Evolutionary conservation across 495 filamentous ascomycete genomes (phyloP), one percentile per base, ranked within the genome.

Genomic region (Astrothelium macrocarpum): DNA sequence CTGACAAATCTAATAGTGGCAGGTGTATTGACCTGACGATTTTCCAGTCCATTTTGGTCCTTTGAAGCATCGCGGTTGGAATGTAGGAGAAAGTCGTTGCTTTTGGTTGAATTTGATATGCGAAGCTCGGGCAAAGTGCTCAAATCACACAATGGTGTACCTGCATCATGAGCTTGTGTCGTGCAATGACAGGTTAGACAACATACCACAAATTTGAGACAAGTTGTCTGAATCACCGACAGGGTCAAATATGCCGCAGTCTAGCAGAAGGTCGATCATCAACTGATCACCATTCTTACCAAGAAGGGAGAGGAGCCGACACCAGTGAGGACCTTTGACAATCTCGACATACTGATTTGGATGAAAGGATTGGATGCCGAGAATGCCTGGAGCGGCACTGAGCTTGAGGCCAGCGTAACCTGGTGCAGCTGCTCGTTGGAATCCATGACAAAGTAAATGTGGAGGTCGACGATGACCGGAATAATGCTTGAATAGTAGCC

Each of bases 401-500:
- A 73, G 64, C 10, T 73, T 69, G 10, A 72, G 70, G 34, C 66
- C 70, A 20, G 70, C 59, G 34, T 67, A 63, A 16, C 66, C 65
- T 11, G 63, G 62, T 11, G 64, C 62, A 10, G 68, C 68, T 1
- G 73, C 71, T 64, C 78, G 76, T 67, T 81, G 83, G 70, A 85
- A 94, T 16, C 91, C 91, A 78, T 91, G 84, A 65, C 87, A 88
- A 12, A 96, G 80, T 4, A 95, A 68, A 75, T 96, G 90, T 53
- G 84, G 79, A 0, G 85, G 85, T 71, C 79, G 82, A n/a, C 77
- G 73, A 42, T 72, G 73, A 1, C 75, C 59, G 39, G 73, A 73
- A 59, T 80, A 65, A 53, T 70, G 75, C 59, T 81, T 83, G 74
- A 96, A 95, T 1, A 96, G 74, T 1, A 81, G 77, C 77, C 83